Evolutionary conservation across 176 grass and related monocot species (phyloP).

Genomic region (Bolboschoenus planiculmis): DNA sequence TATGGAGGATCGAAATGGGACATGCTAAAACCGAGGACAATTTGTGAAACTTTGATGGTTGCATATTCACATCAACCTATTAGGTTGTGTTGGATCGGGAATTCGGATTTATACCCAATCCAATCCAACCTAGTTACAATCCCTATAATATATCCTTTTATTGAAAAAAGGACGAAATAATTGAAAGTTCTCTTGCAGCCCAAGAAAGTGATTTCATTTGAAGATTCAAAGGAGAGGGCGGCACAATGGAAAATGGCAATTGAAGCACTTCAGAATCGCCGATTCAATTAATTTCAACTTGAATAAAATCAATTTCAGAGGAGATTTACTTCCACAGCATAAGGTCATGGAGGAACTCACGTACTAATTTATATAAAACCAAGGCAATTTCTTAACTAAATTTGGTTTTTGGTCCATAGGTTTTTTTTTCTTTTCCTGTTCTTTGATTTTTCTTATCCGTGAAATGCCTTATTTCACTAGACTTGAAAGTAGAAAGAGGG

Average conservation of each 20-base stretch:
- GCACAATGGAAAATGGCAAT: conserved; percentile 97
- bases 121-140: neutral
- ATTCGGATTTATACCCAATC: neutral
- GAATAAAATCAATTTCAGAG: conserved; percentile 13
- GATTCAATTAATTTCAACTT: conserved; percentile 35
- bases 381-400: conserved; percentile 26
- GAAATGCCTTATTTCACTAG: conserved; percentile 11
- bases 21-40: neutral
- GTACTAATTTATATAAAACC: conserved; percentile 20
- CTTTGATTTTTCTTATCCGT: neutral
- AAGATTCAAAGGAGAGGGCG: conserved; percentile 75
- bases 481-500: conserved; percentile 3
- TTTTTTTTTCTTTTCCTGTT: conserved; percentile 18
- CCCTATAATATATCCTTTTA: neutral
- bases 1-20: neutral
- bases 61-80: neutral
- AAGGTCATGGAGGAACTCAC: neutral
- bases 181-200: conserved; percentile 36
- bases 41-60: neutral
- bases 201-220: conserved; percentile 81
- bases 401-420: conserved; percentile 20
- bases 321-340: neutral
- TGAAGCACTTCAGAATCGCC: conserved; percentile 69
- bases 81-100: neutral
- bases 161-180: neutral